A percentile compares a stretch with the other conserved stretches of the same genome.
phyloP scores from a whole-genome alignment of 169 alveolate species.

The Eimeria maxima region DNA sequence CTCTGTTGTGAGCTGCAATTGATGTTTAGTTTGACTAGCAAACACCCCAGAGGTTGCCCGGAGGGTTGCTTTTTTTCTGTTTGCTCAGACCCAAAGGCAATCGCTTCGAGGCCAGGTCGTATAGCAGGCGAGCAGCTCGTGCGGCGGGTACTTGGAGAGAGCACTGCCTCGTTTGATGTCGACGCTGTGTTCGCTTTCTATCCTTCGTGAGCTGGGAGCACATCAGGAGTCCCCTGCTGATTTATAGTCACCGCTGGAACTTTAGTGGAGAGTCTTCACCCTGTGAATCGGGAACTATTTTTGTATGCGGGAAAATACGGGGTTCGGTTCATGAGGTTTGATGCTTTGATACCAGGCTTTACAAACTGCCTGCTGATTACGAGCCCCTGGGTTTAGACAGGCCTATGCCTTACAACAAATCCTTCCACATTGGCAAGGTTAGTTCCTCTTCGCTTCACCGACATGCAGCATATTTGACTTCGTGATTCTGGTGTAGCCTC shows the following conservation, averaged over 20 bases:
- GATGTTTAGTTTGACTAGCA: neutral
- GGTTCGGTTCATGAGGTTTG: neutral
- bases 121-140: conserved; percentile 57
- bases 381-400: conserved; percentile 7
- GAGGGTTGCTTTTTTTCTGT: neutral
- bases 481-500: neutral
- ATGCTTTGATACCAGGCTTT: neutral
- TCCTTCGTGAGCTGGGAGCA: conserved; percentile 44
- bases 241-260: neutral
- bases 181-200: conserved; percentile 53
- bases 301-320: neutral
- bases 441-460: neutral
- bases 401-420: conserved; percentile 57
- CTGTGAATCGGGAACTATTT: neutral
- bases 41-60: neutral
- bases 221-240: neutral
- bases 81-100: conserved; percentile 6
- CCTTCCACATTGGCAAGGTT: conserved; percentile 45
- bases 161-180: conserved; percentile 56
- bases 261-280: neutral
- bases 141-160: conserved; percentile 49
- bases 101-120: conserved; percentile 12
- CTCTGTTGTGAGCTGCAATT: neutral
- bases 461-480: neutral
- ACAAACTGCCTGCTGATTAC: conserved; percentile 26